Evolutionary conservation across 2,329 filamentous ascomycete species (phyloP), one percentile per base, ranked within the genome.

Genomic region (Colletotrichum somersetense): DNA sequence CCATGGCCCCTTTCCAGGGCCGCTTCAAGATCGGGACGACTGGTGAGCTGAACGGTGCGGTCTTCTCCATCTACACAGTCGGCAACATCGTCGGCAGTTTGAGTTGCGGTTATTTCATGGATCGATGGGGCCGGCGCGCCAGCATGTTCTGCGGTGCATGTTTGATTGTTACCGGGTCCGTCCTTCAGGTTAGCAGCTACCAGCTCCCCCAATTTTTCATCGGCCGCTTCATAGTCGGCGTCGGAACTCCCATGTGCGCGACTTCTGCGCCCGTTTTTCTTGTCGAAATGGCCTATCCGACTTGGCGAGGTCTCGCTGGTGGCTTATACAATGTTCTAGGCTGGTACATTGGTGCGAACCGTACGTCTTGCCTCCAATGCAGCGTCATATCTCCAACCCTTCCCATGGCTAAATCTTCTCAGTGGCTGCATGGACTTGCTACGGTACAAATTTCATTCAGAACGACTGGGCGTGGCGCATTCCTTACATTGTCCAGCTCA

Each of bases 391-490:
- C 6, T 20, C 20, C 12, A 42, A 40, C 5, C 11, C 53, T 8
- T 35, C 4, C 33, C 4, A 16, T 20, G n/a, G 20, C 40, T n/a
- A 26, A 59, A 20, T 16, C 6, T 16, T 26, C 20, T 4, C 20
- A 68, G 84, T 84, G 56, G 83, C 84, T 1, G 69, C 71, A 7
- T 87, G 84, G 84, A 77, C 86, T 20, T 82, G 84, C 12, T 85
- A 85, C 72, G 85, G 82, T 35, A 87, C 85, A 0, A 78, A 82
- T 46, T 77, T 80, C 18, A 83, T 86, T 23, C 71, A 78, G 1
- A 85, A 79, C 65, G 81, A 85, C 67, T 87, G 85, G 85, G 82
- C 82, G 8, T 88, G 86, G 86, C 80, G 85, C 57, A 82, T 82
- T 2, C 82, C 85, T 5, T 82, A 81, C 5, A 76, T 86, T 5